These are phyloP conservation scores for Microcyclosporella mali DNA, from an alignment of 2,329 filamentous ascomycete species.

Conservation along the genomic window DNA sequence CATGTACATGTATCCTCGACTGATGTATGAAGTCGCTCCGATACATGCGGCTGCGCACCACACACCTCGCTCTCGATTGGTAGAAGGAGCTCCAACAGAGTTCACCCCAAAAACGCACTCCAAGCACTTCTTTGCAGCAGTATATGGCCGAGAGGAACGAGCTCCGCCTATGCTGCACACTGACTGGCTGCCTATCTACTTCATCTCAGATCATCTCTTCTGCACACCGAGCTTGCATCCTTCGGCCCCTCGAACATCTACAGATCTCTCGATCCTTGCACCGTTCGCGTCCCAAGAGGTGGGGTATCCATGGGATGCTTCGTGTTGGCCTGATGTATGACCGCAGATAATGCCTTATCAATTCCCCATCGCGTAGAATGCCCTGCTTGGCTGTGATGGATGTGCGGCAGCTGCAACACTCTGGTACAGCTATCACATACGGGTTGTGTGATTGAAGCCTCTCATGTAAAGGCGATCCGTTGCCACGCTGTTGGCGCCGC, in stretches of 20 bases:
- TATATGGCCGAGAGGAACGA: constrained; percentile 1
- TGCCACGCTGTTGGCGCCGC: constrained; percentile 11
- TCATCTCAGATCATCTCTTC: constrained; percentile 2
- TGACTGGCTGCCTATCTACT: not conserved
- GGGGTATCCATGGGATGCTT: constrained; percentile 2
- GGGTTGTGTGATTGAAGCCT: not conserved
- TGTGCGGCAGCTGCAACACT: not conserved
- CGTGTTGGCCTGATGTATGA: not conserved
- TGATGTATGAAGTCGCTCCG: too few species aligned
- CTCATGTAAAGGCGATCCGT: not conserved
- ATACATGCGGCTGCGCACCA: too few species aligned
- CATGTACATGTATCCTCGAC: too few species aligned
- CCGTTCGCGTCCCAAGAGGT: not conserved
- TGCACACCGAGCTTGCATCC: not conserved
- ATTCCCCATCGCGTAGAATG: constrained; percentile 1
- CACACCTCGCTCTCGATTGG: not conserved
- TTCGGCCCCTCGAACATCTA: not conserved
- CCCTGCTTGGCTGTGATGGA: not conserved
- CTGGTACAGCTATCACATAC: constrained; percentile 4
- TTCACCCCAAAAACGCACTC: constrained; percentile 1
- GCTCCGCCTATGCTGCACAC: not conserved
- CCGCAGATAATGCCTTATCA: not conserved
- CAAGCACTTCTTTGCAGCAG: constrained; percentile 2
- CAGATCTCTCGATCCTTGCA: constrained; percentile 3
- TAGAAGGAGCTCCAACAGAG: constrained; percentile 1